A percentile compares a stretch with the other conserved stretches of the same genome.
phyloP scores from a whole-genome alignment of 208 protist genomes.

The Herpetomonas tarakana region DNA sequence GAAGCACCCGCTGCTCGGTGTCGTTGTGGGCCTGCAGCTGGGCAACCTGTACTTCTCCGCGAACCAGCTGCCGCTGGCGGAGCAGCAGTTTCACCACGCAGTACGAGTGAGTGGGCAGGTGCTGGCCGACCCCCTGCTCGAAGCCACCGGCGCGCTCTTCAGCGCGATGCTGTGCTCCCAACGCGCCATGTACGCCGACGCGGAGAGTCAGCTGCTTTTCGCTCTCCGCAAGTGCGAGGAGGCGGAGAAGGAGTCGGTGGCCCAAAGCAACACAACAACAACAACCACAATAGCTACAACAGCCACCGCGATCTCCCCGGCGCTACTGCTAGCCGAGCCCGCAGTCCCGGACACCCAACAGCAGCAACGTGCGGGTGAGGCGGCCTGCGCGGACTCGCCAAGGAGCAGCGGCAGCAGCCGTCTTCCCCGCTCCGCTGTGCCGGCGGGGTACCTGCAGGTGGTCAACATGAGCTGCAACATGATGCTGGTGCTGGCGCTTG shows the following conservation, averaged over 20 bases:
- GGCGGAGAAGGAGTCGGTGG: conserved; percentile 5
- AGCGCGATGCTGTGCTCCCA: conserved; percentile 75
- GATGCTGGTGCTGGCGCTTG: conserved; percentile 65
- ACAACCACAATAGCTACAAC: neutral
- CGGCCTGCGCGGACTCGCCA: neutral
- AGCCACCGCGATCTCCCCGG: neutral
- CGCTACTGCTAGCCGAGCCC: neutral
- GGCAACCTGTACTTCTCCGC: conserved; percentile 84
- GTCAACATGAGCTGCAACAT: conserved; percentile 53
- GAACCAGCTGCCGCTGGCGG: conserved; percentile 67
- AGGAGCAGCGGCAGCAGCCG: neutral
- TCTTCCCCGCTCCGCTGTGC: conserved; percentile 20
- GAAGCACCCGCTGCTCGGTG: conserved; percentile 56
- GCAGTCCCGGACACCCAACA: neutral
- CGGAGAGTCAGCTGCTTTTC: conserved; percentile 54
- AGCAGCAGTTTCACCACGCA: conserved; percentile 58
- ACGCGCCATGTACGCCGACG: conserved; percentile 67
- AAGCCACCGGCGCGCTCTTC: conserved; percentile 67
- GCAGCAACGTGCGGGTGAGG: conserved; percentile 1
- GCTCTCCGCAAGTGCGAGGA: conserved; percentile 58
- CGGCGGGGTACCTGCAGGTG: conserved; percentile 38
- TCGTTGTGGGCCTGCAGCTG: conserved; percentile 64
- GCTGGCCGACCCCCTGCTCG: conserved; percentile 40
- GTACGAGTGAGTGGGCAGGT: conserved; percentile 27
- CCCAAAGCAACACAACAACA: conserved; percentile 8